These are phyloP conservation scores for Astrephomene gubernaculifera DNA, from an alignment of 139 green algal species.

Conservation along the genomic window DNA sequence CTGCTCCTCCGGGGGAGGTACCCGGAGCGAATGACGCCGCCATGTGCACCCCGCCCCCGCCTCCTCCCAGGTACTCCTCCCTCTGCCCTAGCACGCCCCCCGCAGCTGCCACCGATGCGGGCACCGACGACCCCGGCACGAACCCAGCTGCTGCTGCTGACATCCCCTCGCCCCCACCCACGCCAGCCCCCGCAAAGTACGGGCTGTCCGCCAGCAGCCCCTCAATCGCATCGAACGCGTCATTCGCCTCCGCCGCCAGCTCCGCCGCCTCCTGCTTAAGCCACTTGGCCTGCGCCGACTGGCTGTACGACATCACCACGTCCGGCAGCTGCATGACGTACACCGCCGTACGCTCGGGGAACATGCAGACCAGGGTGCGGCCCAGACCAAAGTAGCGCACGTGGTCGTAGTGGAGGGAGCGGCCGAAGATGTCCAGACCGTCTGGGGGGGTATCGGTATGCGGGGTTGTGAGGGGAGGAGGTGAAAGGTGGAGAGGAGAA, in stretches of 20 bases:
- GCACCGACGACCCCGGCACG: neutral
- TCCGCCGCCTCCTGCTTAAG: slow-evolving; percentile 62
- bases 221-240: slow-evolving; percentile 73
- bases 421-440: slow-evolving; percentile 62
- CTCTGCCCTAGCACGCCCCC: no score
- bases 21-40: neutral
- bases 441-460: slow-evolving; percentile 23
- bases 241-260: slow-evolving; percentile 68
- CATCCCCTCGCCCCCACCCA: neutral
- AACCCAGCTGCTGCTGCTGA: neutral
- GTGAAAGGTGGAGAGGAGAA: neutral
- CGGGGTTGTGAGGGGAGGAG: neutral
- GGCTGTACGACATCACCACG: slow-evolving; percentile 52
- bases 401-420: slow-evolving; percentile 70
- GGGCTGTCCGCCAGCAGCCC: slow-evolving; percentile 50
- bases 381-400: slow-evolving; percentile 88
- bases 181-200: neutral
- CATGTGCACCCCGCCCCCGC: no score
- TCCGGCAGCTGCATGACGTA: slow-evolving; percentile 69
- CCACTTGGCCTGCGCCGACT: slow-evolving; percentile 72
- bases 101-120: neutral
- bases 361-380: slow-evolving; percentile 79
- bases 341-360: slow-evolving; percentile 68
- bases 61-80: no score
- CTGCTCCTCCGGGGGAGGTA: neutral